Evolutionary conservation across 2,329 filamentous ascomycete species (phyloP), one percentile per base, ranked within the genome.

Genomic region (Pleurostoma richardsiae): DNA sequence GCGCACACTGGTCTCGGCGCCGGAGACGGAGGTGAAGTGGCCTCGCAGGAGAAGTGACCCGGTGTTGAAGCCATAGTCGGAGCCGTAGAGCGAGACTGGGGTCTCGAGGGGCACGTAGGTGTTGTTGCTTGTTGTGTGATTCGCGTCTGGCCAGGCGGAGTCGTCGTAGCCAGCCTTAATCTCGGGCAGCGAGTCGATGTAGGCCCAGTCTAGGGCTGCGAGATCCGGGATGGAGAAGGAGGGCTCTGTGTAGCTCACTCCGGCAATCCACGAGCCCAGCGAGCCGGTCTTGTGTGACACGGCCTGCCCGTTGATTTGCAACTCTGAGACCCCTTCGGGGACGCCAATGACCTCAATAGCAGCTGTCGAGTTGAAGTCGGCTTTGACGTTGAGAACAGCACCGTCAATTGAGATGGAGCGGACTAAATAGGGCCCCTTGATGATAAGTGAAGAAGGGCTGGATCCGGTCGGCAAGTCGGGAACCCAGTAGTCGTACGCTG

Each of bases 361-460:
- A 0, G 83, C 82, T 0, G 85, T 89, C 1, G 72, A 63, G 54
- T 92, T 91, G 53, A 91, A 74, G 57, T 94, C 88, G 3, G 84
- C 88, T 4, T 76, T 77, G 2, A 92, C 60, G 6, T 76, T 70
- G 4, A 92, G 69, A 1, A 74, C 73, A n/a, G 66, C 68, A 3
- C 74, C 79, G 4, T 76, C 56, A 1, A 85, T 59, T 2, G 73
- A 72, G 0, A 82, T 82, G 0, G 76, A 79, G 5, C 85, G 77
- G 39, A 86, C 60, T 0, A 88, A 71, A 56, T 88, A 86, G 5
- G 80, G 79, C 0, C 79, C 83, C 51, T 83, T 78, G 46, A 85
- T 62, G 40, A 88, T 81, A n/a, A 86, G 3, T 64, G 76, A 10
- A 66, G 59, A 41, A n/a, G 49, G 3, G 5, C 44, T 41, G 5